These are phyloP conservation scores for Hypoxylon sp. DNA, from an alignment of 2,329 filamentous ascomycete genomes.

Conservation along the genomic window DNA sequence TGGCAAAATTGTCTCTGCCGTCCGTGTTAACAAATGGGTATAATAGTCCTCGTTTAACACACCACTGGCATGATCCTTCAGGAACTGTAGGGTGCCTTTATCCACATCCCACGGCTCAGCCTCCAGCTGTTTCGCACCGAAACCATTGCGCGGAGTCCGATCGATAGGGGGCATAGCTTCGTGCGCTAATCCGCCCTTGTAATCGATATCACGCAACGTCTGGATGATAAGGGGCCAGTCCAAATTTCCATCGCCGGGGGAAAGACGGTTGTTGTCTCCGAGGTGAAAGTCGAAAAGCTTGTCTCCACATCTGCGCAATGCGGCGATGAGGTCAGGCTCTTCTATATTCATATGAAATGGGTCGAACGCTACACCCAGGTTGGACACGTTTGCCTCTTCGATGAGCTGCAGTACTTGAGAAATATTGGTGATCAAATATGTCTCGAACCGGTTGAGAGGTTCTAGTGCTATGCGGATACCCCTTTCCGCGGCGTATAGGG, in stretches of 20 bases:
- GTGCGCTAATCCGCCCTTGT: constrained; percentile 37
- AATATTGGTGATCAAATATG: constrained; percentile 40
- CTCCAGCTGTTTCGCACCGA: constrained; percentile 40
- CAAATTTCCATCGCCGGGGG: constrained; percentile 39
- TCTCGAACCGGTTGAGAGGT: constrained; percentile 46
- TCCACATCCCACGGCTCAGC: constrained; percentile 38
- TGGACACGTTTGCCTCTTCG: constrained; percentile 34
- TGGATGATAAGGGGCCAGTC: constrained; percentile 40
- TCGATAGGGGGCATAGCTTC: constrained; percentile 44
- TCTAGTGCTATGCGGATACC: constrained; percentile 38
- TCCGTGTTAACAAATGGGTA: constrained; percentile 30
- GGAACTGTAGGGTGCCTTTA: constrained; percentile 39
- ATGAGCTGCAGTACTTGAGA: constrained; percentile 39
- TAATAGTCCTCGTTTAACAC: constrained; percentile 42
- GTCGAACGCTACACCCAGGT: constrained; percentile 41
- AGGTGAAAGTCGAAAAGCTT: constrained; percentile 43
- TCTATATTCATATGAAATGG: constrained; percentile 44
- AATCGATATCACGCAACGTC: constrained; percentile 39
- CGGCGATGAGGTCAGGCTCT: constrained; percentile 38
- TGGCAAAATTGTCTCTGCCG: constrained; percentile 40
- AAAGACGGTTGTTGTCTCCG: constrained; percentile 42
- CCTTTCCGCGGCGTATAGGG: constrained; percentile 32
- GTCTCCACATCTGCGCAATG: constrained; percentile 32
- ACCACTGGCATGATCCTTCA: constrained; percentile 43
- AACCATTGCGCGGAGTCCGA: constrained; percentile 29